These are phyloP conservation scores for Aaosphaeria arxii DNA, from an alignment of 2,329 filamentous ascomycete species.

Conservation along the genomic window DNA sequence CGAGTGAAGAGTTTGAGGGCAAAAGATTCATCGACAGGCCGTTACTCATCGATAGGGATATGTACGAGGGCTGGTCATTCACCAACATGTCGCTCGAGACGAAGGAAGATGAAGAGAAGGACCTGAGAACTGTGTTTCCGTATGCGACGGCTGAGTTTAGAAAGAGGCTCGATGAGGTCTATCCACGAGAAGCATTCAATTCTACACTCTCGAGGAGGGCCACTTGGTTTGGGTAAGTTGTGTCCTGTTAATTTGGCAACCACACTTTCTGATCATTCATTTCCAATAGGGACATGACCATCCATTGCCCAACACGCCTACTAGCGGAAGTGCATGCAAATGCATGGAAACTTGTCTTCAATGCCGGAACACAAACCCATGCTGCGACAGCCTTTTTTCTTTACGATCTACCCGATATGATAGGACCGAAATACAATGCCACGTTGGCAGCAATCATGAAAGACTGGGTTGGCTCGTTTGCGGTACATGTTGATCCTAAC, in stretches of 20 bases:
- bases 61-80: constrained; percentile 36
- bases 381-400: constrained; percentile 25
- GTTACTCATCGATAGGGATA: constrained; percentile 29
- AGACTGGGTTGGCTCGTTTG: neutral
- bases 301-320: constrained; percentile 34
- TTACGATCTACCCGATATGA: constrained; percentile 2
- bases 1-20: constrained; percentile 26
- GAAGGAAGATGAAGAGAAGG: constrained; percentile 21
- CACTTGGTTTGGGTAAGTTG: constrained; percentile 30
- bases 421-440: neutral
- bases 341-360: constrained; percentile 34
- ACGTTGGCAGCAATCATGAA: neutral
- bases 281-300: constrained; percentile 29
- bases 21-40: constrained; percentile 37
- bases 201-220: constrained; percentile 37
- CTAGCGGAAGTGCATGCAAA: constrained; percentile 15
- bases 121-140: constrained; percentile 31
- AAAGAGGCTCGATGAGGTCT: constrained; percentile 33
- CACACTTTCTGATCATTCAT: neutral
- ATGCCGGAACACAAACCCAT: constrained; percentile 33
- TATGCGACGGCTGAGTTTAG: constrained; percentile 31
- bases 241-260: neutral
- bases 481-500: neutral
- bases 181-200: constrained; percentile 30
- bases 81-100: constrained; percentile 26